Evolutionary conservation across 352 stramenopile genomes (phyloP).

Genomic region (Globisporangium spinosum): DNA sequence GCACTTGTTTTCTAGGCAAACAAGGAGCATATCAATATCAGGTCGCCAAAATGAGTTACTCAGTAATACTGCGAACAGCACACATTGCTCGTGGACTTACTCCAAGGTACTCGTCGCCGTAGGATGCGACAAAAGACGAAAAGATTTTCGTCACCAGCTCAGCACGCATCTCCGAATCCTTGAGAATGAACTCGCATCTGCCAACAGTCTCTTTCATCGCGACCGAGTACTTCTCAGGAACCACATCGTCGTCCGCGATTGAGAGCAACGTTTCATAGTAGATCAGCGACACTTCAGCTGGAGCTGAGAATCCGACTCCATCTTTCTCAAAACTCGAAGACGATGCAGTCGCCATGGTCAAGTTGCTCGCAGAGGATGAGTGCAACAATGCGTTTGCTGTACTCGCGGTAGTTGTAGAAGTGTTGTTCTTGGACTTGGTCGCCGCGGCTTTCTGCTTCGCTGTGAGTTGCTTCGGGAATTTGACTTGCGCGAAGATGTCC

Average conservation of each 20-base stretch:
- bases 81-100: constrained; percentile 25
- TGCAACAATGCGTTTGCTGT: constrained; percentile 8
- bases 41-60: neutral
- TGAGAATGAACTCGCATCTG: constrained; percentile 63
- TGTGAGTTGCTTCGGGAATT: constrained; percentile 46
- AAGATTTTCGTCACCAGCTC: constrained; percentile 74
- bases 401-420: constrained; percentile 6
- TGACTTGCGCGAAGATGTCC: constrained; percentile 33
- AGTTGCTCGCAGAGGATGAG: constrained; percentile 11
- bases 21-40: neutral
- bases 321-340: constrained; percentile 56
- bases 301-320: constrained; percentile 11
- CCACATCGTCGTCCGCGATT: constrained; percentile 41
- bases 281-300: constrained; percentile 31
- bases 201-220: constrained; percentile 40
- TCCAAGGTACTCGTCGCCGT: constrained; percentile 59
- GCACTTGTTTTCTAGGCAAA: constrained; percentile 44
- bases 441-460: constrained; percentile 34
- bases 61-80: neutral
- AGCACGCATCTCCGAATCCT: constrained; percentile 55
- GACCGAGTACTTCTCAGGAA: constrained; percentile 34
- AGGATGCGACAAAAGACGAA: constrained; percentile 49
- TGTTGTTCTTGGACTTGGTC: constrained; percentile 33
- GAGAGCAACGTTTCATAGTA: constrained; percentile 55
- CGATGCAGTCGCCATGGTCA: constrained; percentile 22